Evolutionary conservation across 2,329 filamentous ascomycete genomes (phyloP).

Genomic region (Aspergillus fijiensis): DNA sequence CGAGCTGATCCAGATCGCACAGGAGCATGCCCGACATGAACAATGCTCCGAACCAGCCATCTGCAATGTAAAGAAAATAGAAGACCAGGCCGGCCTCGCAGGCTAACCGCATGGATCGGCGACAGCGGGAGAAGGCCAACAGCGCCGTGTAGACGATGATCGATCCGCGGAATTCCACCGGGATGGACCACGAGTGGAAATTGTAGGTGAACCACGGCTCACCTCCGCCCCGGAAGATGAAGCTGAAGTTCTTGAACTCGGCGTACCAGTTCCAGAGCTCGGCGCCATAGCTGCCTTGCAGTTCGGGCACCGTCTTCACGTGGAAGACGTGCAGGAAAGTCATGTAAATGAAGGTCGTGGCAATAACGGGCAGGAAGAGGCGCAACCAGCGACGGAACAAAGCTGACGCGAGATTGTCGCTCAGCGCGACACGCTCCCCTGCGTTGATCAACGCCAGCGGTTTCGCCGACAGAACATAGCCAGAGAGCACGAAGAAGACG

Average conservation of each 20-base stretch:
- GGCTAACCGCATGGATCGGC: slow-evolving; percentile 55
- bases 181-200: slow-evolving; percentile 63
- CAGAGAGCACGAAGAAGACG: slow-evolving; percentile 55
- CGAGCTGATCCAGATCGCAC: slow-evolving; percentile 60
- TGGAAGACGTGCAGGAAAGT: slow-evolving; percentile 56
- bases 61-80: slow-evolving; percentile 68
- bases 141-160: slow-evolving; percentile 61
- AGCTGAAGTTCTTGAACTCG: slow-evolving; percentile 69
- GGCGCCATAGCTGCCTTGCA: slow-evolving; percentile 44
- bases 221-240: slow-evolving; percentile 60
- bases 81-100: slow-evolving; percentile 55
- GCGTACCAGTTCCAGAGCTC: slow-evolving; percentile 54
- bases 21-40: slow-evolving; percentile 63
- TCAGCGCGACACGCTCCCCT: slow-evolving; percentile 39
- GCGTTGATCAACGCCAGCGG: slow-evolving; percentile 46
- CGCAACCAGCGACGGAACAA: slow-evolving; percentile 54
- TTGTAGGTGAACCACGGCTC: slow-evolving; percentile 60
- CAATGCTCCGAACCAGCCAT: slow-evolving; percentile 62
- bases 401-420: slow-evolving; percentile 49
- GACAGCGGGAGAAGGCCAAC: slow-evolving; percentile 58
- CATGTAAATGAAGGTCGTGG: slow-evolving; percentile 56
- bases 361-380: slow-evolving; percentile 54
- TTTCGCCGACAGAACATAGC: slow-evolving; percentile 53
- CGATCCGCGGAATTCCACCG: slow-evolving; percentile 63
- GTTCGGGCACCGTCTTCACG: slow-evolving; percentile 44